Base-by-base conservation (phyloP, 1,284 basidiomycete species). In the Ceratobasidium sp. region DNA sequence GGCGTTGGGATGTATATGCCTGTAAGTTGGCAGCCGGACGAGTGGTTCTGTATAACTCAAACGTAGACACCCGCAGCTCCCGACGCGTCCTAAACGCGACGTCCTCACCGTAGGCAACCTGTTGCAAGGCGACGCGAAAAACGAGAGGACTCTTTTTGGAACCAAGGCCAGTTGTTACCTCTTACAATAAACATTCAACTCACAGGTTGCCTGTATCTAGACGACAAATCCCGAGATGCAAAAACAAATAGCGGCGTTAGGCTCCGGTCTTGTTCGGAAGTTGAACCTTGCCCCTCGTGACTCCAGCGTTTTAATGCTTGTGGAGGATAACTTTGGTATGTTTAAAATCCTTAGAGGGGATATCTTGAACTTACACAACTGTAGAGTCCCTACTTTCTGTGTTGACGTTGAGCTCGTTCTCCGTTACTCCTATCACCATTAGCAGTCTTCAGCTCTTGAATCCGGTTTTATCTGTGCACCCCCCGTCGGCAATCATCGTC, bases 381-480 rank as follows among this genome's bases (percentile, higher is more conserved):
- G 2, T 77, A 93, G 91, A 93, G 78, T 92, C 91, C 76, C 76
- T 93, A 74, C 84, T 92, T 63, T 83, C 86, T 25, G 92, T 93
- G 79, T 82, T 93, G 33, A 91, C 91, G 3, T 83, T 93, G 42
- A 87, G 90, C 3, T 86, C 87, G 1, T 84, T 88, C 75, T 88
- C 87, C 7, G 87, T 93, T 66, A 82, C 86, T 1, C 91, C 92
- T 0, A 83, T 90, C 76, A 92, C 91, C 1, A 81, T 92, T 53
- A 81, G 86, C 21, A 85, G 87, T 0, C 79, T 84, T 8, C 83
- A 82, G 14, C 79, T 92, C 12, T 83, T 93, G 53, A 82, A 86
- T 0, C 80, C 82, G 5, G 84, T 90, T 28, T 81, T 93, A 4
- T 87, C 91, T 36, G 80, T 81, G 1, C 86, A 91, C 74, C 83